Base-by-base conservation (phyloP, 371 early-diverging fungal genomes). In the Mucor piriformis region DNA sequence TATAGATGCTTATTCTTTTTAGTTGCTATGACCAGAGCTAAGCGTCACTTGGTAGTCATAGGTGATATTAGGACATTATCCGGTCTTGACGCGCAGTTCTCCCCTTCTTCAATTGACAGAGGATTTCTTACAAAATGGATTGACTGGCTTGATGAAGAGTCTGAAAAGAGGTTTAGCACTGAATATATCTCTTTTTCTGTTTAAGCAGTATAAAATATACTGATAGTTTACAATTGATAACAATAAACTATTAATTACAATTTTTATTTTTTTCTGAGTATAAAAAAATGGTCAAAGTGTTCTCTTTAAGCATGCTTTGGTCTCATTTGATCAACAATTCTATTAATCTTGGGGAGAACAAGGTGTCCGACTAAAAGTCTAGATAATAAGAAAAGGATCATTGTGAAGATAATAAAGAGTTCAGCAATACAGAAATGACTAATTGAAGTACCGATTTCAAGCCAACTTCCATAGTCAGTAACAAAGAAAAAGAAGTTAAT, bases 381-480 rank as follows among this genome's bases (percentile, higher is more conserved):
- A 10, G 85, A 82, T 15, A 89, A 76, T 18, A 79, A 70, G 67
- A 90, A 91, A 32, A 92, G 67, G 18, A 90, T 51, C 47, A 89
- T 89, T 51, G 89, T 88, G 61, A 93, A 91, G 46, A 92, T 81
- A 57, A 89, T 87, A 79, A 95, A 95, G 38, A 92, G 74, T 16
- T 88, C 88, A 2, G 93, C 85, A 61, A 93, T 93, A 61, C 89
- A 89, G 66, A 91, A 93, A 58, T 93, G 93, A 58, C 90, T 90
- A 64, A 97, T 96, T 47, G 91, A 90, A 33, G 94, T 94, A n/a
- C 97, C 98, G 61, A 97, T 96, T 69, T 96, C 98, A 25, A 97
- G 79, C 98, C 98, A 96, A 52, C 89, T 88, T 25, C 98, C 98
- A 63, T 88, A 83, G 70, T 96, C 97, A 18, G 88, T 73, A 6